Evolutionary conservation across 345 rosid genomes (phyloP), one percentile per base, ranked within the genome.

Genomic region (Turnera subulata): DNA sequence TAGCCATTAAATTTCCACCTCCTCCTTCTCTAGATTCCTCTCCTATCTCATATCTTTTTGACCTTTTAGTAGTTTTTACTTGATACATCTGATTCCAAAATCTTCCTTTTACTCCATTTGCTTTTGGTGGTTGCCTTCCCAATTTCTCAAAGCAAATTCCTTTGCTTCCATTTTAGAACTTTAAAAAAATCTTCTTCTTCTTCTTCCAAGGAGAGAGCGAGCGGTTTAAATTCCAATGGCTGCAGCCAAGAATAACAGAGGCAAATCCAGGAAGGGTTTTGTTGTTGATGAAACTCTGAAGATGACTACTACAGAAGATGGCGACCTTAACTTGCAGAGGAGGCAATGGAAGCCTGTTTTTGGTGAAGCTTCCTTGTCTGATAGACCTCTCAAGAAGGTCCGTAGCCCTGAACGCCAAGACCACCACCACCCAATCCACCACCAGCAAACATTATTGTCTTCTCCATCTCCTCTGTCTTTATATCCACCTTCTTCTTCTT

Each of bases 351-450:
- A 67, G 71, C 76, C 78, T 7, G 74, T 73, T 71, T 72, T 79
- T 29, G 78, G 75, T 63, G 88, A 76, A 65, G 78, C 84, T 70
- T 79, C 84, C 57, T 18, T 64, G 73, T 77, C 85, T 2, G 51
- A 61, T 14, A 76, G 84, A 56, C 84, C 92, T 70, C 73, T 72
- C 49, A 89, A 81, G 69, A 89, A 86, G 71, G 73, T 69, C 48
- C 74, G 81, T 17, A 86, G 84, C 72, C 80, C 86, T 26, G 85
- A 82, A 61, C 75, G 82, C 37, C 80, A 76, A 56, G 68, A 49
- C n/a, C n/a, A n/a, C n/a, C n/a, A n/a, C n/a, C n/a, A n/a, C 55
- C 69, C 63, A 45, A 33, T 64, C 42, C 78, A 29, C 35, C 35
- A 29, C 35, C 35, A n/a, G n/a, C n/a, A n/a, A n/a, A n/a, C n/a